A percentile compares a stretch with the other conserved stretches of the same genome.
Evolutionary conservation across 345 rosid species (phyloP).

Genomic region (Abelmoschus esculentus): DNA sequence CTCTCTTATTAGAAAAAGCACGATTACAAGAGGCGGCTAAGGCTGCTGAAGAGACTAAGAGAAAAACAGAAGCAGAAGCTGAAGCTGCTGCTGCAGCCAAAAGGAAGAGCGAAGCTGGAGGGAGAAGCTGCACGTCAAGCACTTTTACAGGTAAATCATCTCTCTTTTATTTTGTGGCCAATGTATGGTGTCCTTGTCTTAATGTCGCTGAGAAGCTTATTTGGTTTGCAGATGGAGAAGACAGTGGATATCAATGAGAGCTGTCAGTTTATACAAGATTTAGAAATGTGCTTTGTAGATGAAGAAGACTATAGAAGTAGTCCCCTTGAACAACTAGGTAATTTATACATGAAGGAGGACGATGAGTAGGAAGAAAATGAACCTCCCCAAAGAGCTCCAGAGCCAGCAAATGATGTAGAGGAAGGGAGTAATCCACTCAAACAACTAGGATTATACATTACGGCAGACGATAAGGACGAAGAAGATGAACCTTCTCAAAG

Average conservation of each 20-base stretch:
- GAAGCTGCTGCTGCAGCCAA: constrained; percentile 68
- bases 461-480: constrained; percentile 59
- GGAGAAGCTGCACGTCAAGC: constrained; percentile 93
- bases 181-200: neutral
- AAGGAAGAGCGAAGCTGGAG: constrained; percentile 68
- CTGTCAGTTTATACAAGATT: constrained; percentile 68
- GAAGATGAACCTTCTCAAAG: constrained; percentile 33
- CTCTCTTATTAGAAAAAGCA: constrained; percentile 51
- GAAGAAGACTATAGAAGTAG: constrained; percentile 40
- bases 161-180: neutral
- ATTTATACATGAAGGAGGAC: constrained; percentile 60
- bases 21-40: constrained; percentile 75
- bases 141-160: constrained; percentile 47
- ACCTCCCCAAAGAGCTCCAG: constrained; percentile 20
- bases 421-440: constrained; percentile 71
- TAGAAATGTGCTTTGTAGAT: constrained; percentile 53
- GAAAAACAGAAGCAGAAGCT: constrained; percentile 67
- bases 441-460: constrained; percentile 75
- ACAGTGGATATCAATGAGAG: constrained; percentile 84
- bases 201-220: constrained; percentile 3
- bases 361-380: constrained; percentile 46
- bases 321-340: constrained; percentile 81
- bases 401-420: constrained; percentile 34
- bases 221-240: constrained; percentile 75
- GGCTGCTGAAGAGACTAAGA: constrained; percentile 75